Evolutionary conservation across 2,329 filamentous ascomycete species (phyloP).

Genomic region (Hypoxylon rubiginosum): DNA sequence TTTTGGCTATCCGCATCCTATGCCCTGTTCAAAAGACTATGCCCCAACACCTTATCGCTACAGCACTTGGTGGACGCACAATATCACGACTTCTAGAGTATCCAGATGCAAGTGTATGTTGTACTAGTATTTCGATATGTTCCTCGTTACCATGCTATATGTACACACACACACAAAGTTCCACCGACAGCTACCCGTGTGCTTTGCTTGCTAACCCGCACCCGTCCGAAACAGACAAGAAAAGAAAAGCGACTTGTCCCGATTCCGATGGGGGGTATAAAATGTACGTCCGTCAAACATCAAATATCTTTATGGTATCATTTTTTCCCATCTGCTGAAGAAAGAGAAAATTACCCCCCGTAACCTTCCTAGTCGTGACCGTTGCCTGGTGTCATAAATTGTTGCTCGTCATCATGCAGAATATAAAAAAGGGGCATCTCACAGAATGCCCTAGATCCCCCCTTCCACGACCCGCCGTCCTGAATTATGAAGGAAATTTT

Average conservation of each 20-base stretch:
- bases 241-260: slow-evolving; percentile 10
- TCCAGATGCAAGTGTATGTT: slow-evolving; percentile 1
- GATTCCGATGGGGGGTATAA: slow-evolving; percentile 40
- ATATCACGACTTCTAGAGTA: not conserved
- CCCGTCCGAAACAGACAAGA: slow-evolving; percentile 8
- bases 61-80: too few species aligned
- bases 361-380: slow-evolving; percentile 32
- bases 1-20: too few species aligned
- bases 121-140: slow-evolving; percentile 15
- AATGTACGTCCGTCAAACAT: slow-evolving; percentile 22
- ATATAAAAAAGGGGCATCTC: slow-evolving; percentile 25
- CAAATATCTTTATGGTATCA: slow-evolving; percentile 39
- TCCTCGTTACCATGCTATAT: slow-evolving; percentile 33
- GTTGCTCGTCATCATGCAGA: slow-evolving; percentile 39
- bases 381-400: slow-evolving; percentile 43
- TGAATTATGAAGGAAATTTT: slow-evolving; percentile 14
- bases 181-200: slow-evolving; percentile 24
- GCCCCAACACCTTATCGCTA: too few species aligned
- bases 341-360: slow-evolving; percentile 6
- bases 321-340: slow-evolving; percentile 23
- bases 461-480: not conserved
- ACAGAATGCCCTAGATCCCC: slow-evolving; percentile 12
- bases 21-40: too few species aligned
- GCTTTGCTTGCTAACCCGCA: slow-evolving; percentile 10
- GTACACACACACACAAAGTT: slow-evolving; percentile 27